These are phyloP conservation scores for Crithidia expoeki DNA, from an alignment of 208 protist genomes.

Conservation along the genomic window DNA sequence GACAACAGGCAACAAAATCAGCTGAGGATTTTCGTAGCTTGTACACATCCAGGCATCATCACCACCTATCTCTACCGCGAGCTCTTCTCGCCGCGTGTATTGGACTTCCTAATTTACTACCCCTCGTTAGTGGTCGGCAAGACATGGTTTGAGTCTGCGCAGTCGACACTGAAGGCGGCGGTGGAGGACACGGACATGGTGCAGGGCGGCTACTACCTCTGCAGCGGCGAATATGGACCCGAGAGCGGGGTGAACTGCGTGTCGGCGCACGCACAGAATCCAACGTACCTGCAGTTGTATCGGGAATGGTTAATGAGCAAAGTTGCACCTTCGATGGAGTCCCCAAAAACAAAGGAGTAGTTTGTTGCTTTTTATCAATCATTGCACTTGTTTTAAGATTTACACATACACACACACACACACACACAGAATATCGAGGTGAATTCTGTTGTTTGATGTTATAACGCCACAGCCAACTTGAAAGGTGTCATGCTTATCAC, in stretches of 20 bases:
- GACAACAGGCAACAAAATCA: constrained; percentile 11
- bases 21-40: constrained; percentile 75
- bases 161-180: constrained; percentile 64
- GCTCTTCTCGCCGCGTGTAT: constrained; percentile 62
- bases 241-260: constrained; percentile 69
- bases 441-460: too few species aligned
- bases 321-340: constrained; percentile 29
- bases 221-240: constrained; percentile 70
- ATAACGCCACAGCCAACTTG: too few species aligned
- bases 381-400: too few species aligned
- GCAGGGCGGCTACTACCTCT: constrained; percentile 84
- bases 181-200: constrained; percentile 61
- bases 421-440: too few species aligned
- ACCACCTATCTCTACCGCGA: constrained; percentile 87
- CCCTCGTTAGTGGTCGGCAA: constrained; percentile 84
- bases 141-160: constrained; percentile 81
- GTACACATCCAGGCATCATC: constrained; percentile 79
- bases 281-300: constrained; percentile 42
- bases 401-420: too few species aligned
- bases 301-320: constrained; percentile 50
- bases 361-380: constrained; percentile 2
- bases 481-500: too few species aligned
- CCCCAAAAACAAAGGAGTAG: background rate
- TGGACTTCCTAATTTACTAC: constrained; percentile 81
- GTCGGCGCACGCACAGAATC: constrained; percentile 52